phyloP scores from a whole-genome alignment of 2,329 filamentous ascomycete genomes.

The Arthroderma uncinatum region DNA sequence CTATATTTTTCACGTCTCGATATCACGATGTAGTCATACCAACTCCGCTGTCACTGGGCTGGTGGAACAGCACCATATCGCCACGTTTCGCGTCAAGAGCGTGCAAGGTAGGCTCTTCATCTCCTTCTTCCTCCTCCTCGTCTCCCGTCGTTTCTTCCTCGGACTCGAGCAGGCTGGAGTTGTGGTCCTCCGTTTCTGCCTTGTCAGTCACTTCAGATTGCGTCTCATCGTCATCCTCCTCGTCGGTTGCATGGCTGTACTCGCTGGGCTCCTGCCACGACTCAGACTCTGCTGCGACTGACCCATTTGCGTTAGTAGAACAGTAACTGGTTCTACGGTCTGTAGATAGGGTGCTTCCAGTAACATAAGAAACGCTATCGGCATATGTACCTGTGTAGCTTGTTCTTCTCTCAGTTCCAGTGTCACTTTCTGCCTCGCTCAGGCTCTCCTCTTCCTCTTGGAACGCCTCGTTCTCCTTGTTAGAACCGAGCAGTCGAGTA shows the following conservation, averaged over 20 bases:
- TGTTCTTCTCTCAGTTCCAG: slow-evolving; percentile 34
- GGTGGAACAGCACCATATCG: slow-evolving; percentile 17
- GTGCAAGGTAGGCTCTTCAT: slow-evolving; percentile 9
- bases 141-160: background rate
- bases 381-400: slow-evolving; percentile 34
- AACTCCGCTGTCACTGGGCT: slow-evolving; percentile 23
- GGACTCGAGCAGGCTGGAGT: background rate
- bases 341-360: slow-evolving; percentile 31
- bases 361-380: slow-evolving; percentile 32
- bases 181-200: background rate
- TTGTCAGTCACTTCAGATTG: background rate
- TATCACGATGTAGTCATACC: slow-evolving; percentile 10
- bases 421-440: slow-evolving; percentile 40
- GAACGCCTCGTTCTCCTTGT: slow-evolving; percentile 53
- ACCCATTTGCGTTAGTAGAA: slow-evolving; percentile 24
- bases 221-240: no score
- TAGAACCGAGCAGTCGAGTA: slow-evolving; percentile 35
- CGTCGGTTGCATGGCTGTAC: background rate
- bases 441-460: slow-evolving; percentile 51
- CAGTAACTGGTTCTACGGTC: slow-evolving; percentile 33
- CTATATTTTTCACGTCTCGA: background rate
- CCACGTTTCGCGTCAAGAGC: slow-evolving; percentile 18
- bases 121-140: slow-evolving; percentile 10
- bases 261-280: slow-evolving; percentile 18
- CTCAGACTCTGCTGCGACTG: slow-evolving; percentile 22